Base-by-base conservation (phyloP, 2,329 filamentous ascomycete species). In the Fusarium subtropicale region DNA sequence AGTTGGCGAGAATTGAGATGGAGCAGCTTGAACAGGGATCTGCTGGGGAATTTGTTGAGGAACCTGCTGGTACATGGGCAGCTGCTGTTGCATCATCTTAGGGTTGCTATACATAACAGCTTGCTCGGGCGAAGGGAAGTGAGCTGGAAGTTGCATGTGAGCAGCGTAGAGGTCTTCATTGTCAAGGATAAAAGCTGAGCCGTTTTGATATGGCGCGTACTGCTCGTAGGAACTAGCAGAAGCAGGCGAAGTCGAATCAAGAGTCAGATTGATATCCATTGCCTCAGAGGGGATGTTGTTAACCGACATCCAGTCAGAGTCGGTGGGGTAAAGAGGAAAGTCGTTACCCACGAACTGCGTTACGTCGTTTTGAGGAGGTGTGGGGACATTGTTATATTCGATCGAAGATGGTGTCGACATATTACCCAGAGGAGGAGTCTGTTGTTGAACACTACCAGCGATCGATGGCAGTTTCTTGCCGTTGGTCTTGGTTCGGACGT, bases 401-500 rank as follows among this genome's bases (percentile, higher is more conserved):
- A 56, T 88, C 83, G 71, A 87, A 36, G 86, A 87, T 13, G 91
- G 91, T 31, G 89, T 89, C 2, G 87, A 87, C 56, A 91, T 81
- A 73, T 85, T 86, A 58, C 86, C 86, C 13, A 90, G 85, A 68
- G 86, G 83, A 36, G 90, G 89, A 67, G 88, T 85, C 71, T 86
- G 79, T 64, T 86, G 81, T 68, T 83, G 70, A 65, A 84, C 80
- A 74, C 82, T 85, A 62, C 78, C 81, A 28, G 83, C 82, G 57
- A 83, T 81, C 71, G 77, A 80, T 59, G 76, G 72, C 38, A 74
- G 71, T 78, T 86, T 88, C 81, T 91, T 92, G 77, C 92, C 92
- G 76, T 97, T 97, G 79, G 91, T 94, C 87, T 97, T 97, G 63
- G 93, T 95, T 69, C 95, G 92, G 57, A 94, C 87, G 73, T 97